Evolutionary conservation across 257 asterid species (phyloP).

Genomic region (Solanum chilense): DNA sequence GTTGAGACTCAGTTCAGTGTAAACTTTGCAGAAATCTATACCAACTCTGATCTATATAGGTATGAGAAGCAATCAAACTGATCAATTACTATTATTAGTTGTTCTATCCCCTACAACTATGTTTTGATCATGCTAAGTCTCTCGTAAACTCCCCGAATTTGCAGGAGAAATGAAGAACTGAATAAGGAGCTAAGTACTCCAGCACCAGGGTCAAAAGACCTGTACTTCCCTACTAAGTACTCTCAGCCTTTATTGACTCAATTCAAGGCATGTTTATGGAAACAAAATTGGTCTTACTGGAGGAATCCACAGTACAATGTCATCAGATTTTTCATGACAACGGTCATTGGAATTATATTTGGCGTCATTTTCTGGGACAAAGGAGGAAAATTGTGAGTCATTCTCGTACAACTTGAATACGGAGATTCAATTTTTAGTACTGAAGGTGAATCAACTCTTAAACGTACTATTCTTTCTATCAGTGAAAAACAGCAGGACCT

Average conservation of each 20-base stretch:
- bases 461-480: background rate
- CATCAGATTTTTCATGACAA: conserved; percentile 53
- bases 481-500: conserved; percentile 50
- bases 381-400: conserved; percentile 46
- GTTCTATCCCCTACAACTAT: background rate
- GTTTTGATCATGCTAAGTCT: background rate
- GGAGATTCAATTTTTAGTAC: background rate
- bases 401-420: background rate
- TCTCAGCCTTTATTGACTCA: conserved; percentile 45
- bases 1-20: conserved; percentile 36
- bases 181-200: conserved; percentile 32
- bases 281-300: conserved; percentile 66
- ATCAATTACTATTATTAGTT: background rate
- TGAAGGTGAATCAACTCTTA: background rate
- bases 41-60: conserved; percentile 45
- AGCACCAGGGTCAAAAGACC: conserved; percentile 30
- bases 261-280: conserved; percentile 52
- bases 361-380: conserved; percentile 60
- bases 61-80: background rate
- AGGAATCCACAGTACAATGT: conserved; percentile 65
- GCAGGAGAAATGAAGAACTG: conserved; percentile 46
- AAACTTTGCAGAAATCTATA: conserved; percentile 39
- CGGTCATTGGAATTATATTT: conserved; percentile 44
- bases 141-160: background rate
- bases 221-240: conserved; percentile 52